Percentiles rank a stretch among this genome's conserved stretches.
phyloP scores from a whole-genome alignment of 768 basidiomycete genomes.

The Hypholoma fasciculare region DNA sequence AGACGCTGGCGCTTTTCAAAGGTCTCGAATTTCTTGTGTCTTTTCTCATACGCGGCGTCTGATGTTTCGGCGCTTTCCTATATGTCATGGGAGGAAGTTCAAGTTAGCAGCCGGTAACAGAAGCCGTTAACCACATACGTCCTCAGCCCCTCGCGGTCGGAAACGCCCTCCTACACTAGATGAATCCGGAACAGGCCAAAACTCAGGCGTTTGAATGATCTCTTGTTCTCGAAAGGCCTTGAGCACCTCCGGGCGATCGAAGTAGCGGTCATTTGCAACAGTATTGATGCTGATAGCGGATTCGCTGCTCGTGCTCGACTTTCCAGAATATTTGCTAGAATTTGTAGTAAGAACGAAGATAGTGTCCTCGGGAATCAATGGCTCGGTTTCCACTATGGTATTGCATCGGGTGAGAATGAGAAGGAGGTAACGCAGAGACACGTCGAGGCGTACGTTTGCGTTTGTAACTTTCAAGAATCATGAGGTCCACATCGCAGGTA shows the following conservation, averaged over 20 bases:
- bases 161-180: slow-evolving; percentile 65
- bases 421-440: slow-evolving; percentile 9
- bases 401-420: slow-evolving; percentile 13
- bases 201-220: slow-evolving; percentile 80
- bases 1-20: slow-evolving; percentile 85
- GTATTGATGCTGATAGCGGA: slow-evolving; percentile 50
- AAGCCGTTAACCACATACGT: slow-evolving; percentile 49
- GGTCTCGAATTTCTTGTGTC: slow-evolving; percentile 84
- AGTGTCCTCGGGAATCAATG: slow-evolving; percentile 66
- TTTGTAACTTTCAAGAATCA: slow-evolving; percentile 82
- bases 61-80: slow-evolving; percentile 69
- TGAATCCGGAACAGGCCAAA: slow-evolving; percentile 43
- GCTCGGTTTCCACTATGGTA: slow-evolving; percentile 64
- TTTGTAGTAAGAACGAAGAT: slow-evolving; percentile 77
- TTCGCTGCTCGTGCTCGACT: slow-evolving; percentile 33
- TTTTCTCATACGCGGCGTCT: slow-evolving; percentile 77
- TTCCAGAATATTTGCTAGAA: slow-evolving; percentile 42
- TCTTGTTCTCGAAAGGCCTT: slow-evolving; percentile 67
- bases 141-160: slow-evolving; percentile 65
- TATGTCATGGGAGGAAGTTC: slow-evolving; percentile 8
- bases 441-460: slow-evolving; percentile 61
- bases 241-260: slow-evolving; percentile 76
- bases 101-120: slow-evolving; percentile 11
- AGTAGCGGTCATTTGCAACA: slow-evolving; percentile 69
- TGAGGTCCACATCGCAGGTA: slow-evolving; percentile 73